These are phyloP conservation scores for Medicago lupulina DNA, from an alignment of 306 rosid genomes.

Conservation along the genomic window DNA sequence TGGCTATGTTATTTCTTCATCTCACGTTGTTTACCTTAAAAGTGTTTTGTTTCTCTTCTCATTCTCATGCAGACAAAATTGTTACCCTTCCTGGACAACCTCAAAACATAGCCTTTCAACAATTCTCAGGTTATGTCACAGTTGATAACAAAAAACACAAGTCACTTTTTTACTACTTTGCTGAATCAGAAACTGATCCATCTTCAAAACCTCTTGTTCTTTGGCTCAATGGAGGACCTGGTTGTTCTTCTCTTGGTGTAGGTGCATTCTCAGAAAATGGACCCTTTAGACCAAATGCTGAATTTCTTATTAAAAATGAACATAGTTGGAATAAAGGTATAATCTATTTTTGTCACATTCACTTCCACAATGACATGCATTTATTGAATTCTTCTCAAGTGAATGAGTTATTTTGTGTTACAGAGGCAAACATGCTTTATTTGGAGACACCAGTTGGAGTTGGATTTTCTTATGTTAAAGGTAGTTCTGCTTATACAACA, in stretches of 20 bases:
- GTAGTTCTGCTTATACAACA: slow-evolving; percentile 57
- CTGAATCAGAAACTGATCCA: slow-evolving; percentile 65
- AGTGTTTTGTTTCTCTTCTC: slow-evolving; percentile 38
- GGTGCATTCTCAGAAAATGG: slow-evolving; percentile 92
- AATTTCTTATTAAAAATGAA: slow-evolving; percentile 61
- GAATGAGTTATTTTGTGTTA: slow-evolving; percentile 32
- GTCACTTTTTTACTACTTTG: slow-evolving; percentile 71
- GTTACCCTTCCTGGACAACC: slow-evolving; percentile 69
- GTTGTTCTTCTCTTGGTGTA: slow-evolving; percentile 87
- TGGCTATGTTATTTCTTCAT: slow-evolving; percentile 41
- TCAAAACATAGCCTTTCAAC: slow-evolving; percentile 55
- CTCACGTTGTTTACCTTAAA: slow-evolving; percentile 35
- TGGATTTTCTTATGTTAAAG: slow-evolving; percentile 71
- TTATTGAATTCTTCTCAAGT: slow-evolving; percentile 9
- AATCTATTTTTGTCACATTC: not conserved
- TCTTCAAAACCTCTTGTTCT: slow-evolving; percentile 79
- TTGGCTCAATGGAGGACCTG: slow-evolving; percentile 93
- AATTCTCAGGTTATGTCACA: slow-evolving; percentile 68
- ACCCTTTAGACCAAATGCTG: slow-evolving; percentile 81
- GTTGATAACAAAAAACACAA: slow-evolving; percentile 55
- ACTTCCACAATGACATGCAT: slow-evolving; percentile 23
- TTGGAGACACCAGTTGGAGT: slow-evolving; percentile 83
- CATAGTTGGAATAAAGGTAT: slow-evolving; percentile 84
- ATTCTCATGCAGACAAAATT: slow-evolving; percentile 52
- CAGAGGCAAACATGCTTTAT: slow-evolving; percentile 77